Conservation (phyloP, 768 basidiomycete species). For the Leccinellum albellum region DNA sequence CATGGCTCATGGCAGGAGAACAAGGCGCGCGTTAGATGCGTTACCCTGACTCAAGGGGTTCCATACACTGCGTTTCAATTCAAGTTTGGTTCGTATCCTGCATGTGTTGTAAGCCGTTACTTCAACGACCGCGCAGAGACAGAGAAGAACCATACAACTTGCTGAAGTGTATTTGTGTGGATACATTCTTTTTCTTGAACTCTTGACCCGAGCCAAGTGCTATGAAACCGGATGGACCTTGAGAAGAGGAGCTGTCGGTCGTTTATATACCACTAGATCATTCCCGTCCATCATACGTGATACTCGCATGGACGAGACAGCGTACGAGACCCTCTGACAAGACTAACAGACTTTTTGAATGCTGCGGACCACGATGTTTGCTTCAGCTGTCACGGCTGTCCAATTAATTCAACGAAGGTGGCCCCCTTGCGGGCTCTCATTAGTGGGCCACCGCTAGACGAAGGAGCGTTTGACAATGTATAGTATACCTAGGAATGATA, state of each 20-base stretch:
- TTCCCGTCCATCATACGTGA: neutral
- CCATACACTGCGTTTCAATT: neutral
- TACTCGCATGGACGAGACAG: constrained; percentile 9
- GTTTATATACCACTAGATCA: neutral
- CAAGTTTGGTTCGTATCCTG: neutral
- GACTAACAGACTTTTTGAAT: neutral
- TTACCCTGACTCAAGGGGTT: neutral
- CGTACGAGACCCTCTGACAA: neutral
- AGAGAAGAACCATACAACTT: constrained; percentile 8
- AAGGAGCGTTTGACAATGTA: neutral
- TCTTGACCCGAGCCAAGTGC: neutral
- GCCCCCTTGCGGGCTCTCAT: neutral
- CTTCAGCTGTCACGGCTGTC: neutral
- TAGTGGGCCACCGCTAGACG: neutral
- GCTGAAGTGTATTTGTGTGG: neutral
- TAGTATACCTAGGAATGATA: constrained; percentile 7
- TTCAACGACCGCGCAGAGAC: neutral
- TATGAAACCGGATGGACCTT: neutral
- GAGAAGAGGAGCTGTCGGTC: neutral
- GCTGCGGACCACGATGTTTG: constrained; percentile 7
- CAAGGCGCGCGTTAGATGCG: neutral
- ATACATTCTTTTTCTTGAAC: constrained; percentile 1
- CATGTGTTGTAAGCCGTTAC: neutral
- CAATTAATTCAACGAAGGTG: constrained; percentile 7
- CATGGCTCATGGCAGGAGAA: neutral